Conservation (phyloP, 106 monocot species). For the Iris macrosiphon region DNA sequence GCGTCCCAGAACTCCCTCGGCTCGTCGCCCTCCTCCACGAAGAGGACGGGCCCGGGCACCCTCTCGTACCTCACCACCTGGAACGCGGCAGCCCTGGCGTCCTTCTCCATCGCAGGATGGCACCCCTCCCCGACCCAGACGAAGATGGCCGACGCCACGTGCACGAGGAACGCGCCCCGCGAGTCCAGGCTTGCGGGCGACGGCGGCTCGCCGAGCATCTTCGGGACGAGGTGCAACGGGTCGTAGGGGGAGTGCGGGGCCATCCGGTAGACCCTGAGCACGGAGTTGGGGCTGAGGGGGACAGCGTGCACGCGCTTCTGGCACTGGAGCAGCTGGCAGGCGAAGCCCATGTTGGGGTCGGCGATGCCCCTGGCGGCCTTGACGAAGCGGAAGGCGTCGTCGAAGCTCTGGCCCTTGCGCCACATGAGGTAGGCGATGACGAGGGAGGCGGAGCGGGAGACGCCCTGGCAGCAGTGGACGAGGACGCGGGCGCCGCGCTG, state of each 20-base stretch:
- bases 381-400: slow-evolving; percentile 48
- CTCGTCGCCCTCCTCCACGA: slow-evolving; percentile 51
- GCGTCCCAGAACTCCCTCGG: slow-evolving; percentile 37
- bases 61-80: slow-evolving; percentile 70
- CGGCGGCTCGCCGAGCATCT: slow-evolving; percentile 19
- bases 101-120: slow-evolving; percentile 36
- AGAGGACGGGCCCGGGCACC: slow-evolving; percentile 23
- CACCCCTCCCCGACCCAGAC: slow-evolving; percentile 60
- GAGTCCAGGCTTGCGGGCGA: slow-evolving; percentile 38
- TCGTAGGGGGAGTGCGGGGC: slow-evolving; percentile 68
- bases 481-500: slow-evolving; percentile 29
- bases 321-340: slow-evolving; percentile 64
- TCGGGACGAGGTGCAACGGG: slow-evolving; percentile 73
- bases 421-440: slow-evolving; percentile 83
- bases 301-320: slow-evolving; percentile 30
- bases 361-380: slow-evolving; percentile 37
- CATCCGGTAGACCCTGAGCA: slow-evolving; percentile 14
- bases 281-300: slow-evolving; percentile 20
- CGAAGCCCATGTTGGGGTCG: slow-evolving; percentile 81
- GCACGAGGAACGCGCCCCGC: slow-evolving; percentile 62
- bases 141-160: slow-evolving; percentile 35
- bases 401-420: slow-evolving; percentile 36
- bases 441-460: slow-evolving; percentile 66
- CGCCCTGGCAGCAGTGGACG: slow-evolving; percentile 68
- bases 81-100: slow-evolving; percentile 33